These are phyloP conservation scores for Mycosphaerella arachidis DNA, from an alignment of 2,329 filamentous ascomycete genomes.

Conservation along the genomic window DNA sequence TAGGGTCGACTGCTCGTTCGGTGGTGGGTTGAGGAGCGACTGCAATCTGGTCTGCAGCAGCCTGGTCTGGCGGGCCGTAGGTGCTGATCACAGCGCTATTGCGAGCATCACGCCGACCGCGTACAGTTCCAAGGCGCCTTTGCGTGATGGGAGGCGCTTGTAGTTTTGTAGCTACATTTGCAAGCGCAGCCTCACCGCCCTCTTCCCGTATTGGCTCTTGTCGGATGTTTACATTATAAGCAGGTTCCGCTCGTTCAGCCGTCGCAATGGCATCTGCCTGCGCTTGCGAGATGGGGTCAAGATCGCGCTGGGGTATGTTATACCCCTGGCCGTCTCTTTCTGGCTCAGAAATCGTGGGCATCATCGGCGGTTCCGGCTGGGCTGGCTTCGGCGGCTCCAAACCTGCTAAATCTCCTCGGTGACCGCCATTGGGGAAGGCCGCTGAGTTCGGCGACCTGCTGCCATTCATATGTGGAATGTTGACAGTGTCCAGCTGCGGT, in stretches of 20 bases:
- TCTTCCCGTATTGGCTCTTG: conserved; percentile 76
- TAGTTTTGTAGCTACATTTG: conserved; percentile 70
- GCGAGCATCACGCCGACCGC: conserved; percentile 84
- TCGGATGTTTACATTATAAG: conserved; percentile 75
- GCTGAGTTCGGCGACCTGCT: conserved; percentile 13
- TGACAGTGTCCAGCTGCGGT: conserved; percentile 10
- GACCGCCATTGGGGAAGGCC: conserved; percentile 28
- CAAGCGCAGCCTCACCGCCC: conserved; percentile 63
- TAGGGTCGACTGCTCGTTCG: conserved; percentile 10
- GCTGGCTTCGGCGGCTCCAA: conserved; percentile 29
- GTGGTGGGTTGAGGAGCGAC: conserved; percentile 6
- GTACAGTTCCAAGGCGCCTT: conserved; percentile 62
- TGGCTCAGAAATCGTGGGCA: conserved; percentile 32
- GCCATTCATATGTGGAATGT: conserved; percentile 23
- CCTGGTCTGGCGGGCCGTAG: conserved; percentile 13
- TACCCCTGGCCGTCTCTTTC: conserved; percentile 71
- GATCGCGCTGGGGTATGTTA: conserved; percentile 62
- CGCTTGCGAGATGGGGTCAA: conserved; percentile 61
- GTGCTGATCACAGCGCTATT: conserved; percentile 68
- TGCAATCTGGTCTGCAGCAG: conserved; percentile 2
- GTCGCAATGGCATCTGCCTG: conserved; percentile 57
- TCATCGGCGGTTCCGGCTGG: conserved; percentile 15
- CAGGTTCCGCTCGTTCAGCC: conserved; percentile 55
- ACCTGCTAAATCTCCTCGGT: conserved; percentile 33
- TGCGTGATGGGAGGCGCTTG: conserved; percentile 51